These are phyloP conservation scores for Wolfiporia cocos DNA, from an alignment of 1,284 basidiomycete species.

Conservation along the genomic window DNA sequence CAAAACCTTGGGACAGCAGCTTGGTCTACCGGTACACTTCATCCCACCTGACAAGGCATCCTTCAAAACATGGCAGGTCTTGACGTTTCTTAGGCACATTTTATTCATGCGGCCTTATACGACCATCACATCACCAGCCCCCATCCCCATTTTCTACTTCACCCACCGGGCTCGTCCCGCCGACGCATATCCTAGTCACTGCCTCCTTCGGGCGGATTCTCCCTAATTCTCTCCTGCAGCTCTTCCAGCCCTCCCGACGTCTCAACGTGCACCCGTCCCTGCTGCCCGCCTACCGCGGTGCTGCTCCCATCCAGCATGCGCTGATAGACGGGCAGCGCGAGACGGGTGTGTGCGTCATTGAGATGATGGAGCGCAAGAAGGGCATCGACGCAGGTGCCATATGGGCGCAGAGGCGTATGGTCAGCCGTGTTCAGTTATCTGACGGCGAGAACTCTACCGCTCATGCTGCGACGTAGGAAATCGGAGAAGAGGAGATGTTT, in stretches of 20 bases:
- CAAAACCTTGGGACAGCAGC: slow-evolving; percentile 42
- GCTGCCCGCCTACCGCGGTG: slow-evolving; percentile 84
- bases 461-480: slow-evolving; percentile 28
- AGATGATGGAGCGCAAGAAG: slow-evolving; percentile 50
- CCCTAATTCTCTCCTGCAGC: slow-evolving; percentile 55
- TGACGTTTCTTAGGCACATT: background rate
- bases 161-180: slow-evolving; percentile 19
- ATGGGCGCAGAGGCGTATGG: slow-evolving; percentile 42
- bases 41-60: slow-evolving; percentile 51
- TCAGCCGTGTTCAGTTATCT: slow-evolving; percentile 22
- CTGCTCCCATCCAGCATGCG: slow-evolving; percentile 89
- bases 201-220: slow-evolving; percentile 93
- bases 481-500: slow-evolving; percentile 50
- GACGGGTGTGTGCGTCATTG: slow-evolving; percentile 69
- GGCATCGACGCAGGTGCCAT: slow-evolving; percentile 61
- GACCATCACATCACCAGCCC: slow-evolving; percentile 32
- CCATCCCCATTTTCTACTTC: slow-evolving; percentile 38
- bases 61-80: slow-evolving; percentile 57
- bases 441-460: background rate
- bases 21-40: slow-evolving; percentile 44
- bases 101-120: background rate
- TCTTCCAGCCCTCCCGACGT: slow-evolving; percentile 58
- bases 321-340: slow-evolving; percentile 56
- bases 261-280: slow-evolving; percentile 93
- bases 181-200: slow-evolving; percentile 69